Evolutionary conservation across 2,329 filamentous ascomycete genomes (phyloP), one percentile per base, ranked within the genome.

Genomic region (Hortaea werneckii): DNA sequence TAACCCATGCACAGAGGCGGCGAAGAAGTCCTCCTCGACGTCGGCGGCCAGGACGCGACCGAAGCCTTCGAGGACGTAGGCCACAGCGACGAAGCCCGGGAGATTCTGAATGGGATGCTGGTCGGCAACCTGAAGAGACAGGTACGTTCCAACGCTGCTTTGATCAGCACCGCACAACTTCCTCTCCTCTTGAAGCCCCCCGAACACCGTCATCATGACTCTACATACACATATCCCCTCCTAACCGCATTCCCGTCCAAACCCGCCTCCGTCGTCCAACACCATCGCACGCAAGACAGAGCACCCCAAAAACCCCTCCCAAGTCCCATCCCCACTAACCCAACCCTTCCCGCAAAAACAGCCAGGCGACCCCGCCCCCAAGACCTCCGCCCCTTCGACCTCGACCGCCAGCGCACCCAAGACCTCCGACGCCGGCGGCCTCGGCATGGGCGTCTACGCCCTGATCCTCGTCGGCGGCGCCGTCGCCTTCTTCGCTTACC

Each of bases 31-130:
- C 75, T 98, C 54, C 83, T 98, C 58, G 92, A 98, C 59, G 89
- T 96, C 54, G 92, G 77, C 63, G 92, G 92, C 58, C 89, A 95
- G 73, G 92, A 98, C 70, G 85, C 86, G 62, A 95, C 90, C 60
- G 92, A 96, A 73, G 90, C 92, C 51, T 98, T 98, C 67, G 92
- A 98, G 75, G 92, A 98, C 71, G 92, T 98, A 63, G 92, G 92
- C 65, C 92, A 98, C 83, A 94, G 86, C 62, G 92, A 98, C 70
- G 92, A 98, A 77, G 92, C 92, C 57, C 84, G 92, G 57, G 90
- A 96, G 75, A 90, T 94, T 57, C 81, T 98, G 47, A 81, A 84
- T 29, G 79, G 80, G 62, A 74, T 94, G 54, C 70, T 81, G 43
- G 77, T 92, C 56, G 89, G 87, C 54, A 75, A 65, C 34, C 70